Evolutionary conservation across 2,329 filamentous ascomycete species (phyloP).

Genomic region (Ascosphaera acerosa): DNA sequence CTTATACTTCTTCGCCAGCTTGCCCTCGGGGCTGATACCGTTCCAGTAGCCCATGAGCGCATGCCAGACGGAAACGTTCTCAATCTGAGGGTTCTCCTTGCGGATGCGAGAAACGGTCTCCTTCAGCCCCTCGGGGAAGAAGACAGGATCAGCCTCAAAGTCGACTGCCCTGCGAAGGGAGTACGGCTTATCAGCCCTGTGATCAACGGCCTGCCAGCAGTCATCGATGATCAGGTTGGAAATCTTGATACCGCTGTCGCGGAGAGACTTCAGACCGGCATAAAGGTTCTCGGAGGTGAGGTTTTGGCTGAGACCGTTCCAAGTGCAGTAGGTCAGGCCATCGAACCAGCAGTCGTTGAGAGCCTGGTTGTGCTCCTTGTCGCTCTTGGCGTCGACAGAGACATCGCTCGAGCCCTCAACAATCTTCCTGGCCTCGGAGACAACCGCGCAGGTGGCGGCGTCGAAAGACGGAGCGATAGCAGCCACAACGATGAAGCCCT

Average conservation of each 20-base stretch:
- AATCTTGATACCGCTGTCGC: constrained; percentile 46
- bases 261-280: constrained; percentile 44
- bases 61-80: constrained; percentile 86
- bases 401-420: constrained; percentile 25
- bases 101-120: constrained; percentile 44
- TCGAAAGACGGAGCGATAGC: constrained; percentile 51
- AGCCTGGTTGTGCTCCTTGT: constrained; percentile 34
- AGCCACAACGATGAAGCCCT: constrained; percentile 37
- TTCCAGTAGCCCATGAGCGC: constrained; percentile 78
- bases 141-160: constrained; percentile 60
- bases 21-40: constrained; percentile 49
- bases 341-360: constrained; percentile 57
- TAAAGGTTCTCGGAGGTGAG: constrained; percentile 62
- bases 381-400: constrained; percentile 20
- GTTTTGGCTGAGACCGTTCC: constrained; percentile 73
- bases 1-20: constrained; percentile 54
- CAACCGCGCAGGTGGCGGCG: constrained; percentile 47
- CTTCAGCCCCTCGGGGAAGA: constrained; percentile 61
- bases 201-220: constrained; percentile 67
- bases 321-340: constrained; percentile 82
- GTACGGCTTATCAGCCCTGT: constrained; percentile 27
- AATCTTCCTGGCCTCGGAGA: constrained; percentile 63
- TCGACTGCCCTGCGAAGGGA: constrained; percentile 36
- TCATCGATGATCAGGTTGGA: constrained; percentile 86
- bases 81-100: constrained; percentile 40